Evolutionary conservation across 2,329 filamentous ascomycete species (phyloP).

Genomic region (Diaporthe ilicicola): DNA sequence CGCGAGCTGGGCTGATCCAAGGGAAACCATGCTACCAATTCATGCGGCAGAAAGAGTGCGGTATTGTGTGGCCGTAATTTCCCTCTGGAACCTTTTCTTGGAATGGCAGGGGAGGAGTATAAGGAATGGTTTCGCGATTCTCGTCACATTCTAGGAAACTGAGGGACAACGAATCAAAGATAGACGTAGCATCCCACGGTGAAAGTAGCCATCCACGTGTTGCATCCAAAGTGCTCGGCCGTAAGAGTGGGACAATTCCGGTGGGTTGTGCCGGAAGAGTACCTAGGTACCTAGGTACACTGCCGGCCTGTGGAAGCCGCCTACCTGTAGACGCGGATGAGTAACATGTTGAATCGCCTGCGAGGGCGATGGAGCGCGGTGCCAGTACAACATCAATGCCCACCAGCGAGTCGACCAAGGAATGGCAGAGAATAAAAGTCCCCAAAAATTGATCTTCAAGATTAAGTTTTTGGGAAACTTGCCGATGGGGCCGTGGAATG

Average conservation of each 20-base stretch:
- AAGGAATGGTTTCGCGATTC: not conserved
- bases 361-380: not conserved
- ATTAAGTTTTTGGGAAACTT: conserved; percentile 14
- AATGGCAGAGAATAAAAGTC: not conserved
- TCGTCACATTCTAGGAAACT: not conserved
- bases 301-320: not conserved
- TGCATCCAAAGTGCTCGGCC: not conserved
- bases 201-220: not conserved
- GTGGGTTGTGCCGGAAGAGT: not conserved
- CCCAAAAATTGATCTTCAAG: conserved; percentile 4
- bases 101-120: not conserved
- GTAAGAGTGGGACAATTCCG: not conserved
- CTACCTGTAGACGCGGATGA: not conserved
- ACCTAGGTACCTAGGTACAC: too few species aligned
- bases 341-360: not conserved
- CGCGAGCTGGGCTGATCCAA: not conserved
- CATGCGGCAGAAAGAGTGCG: not conserved
- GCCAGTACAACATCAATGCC: not conserved
- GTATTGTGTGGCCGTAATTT: not conserved
- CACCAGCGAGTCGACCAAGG: not conserved
- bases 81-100: not conserved
- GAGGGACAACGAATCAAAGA: not conserved
- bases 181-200: not conserved
- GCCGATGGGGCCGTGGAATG: conserved; percentile 21
- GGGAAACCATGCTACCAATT: not conserved